These are phyloP conservation scores for Hericium erinaceus DNA, from an alignment of 768 basidiomycete genomes.

Conservation along the genomic window DNA sequence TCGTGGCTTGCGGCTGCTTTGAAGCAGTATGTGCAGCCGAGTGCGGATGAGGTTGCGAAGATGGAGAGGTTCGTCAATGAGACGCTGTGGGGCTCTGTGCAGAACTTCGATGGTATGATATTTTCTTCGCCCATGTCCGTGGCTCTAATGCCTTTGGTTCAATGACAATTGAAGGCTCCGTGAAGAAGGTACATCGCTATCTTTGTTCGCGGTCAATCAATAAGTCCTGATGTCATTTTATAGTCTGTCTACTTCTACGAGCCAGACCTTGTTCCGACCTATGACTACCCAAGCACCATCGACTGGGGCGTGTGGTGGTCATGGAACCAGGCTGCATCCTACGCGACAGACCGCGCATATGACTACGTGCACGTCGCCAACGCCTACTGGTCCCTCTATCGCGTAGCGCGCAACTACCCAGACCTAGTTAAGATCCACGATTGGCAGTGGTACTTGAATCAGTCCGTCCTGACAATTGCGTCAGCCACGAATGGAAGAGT, in stretches of 20 bases:
- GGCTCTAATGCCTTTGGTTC: background rate
- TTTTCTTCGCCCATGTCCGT: background rate
- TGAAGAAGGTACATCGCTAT: background rate
- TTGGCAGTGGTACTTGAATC: slow-evolving; percentile 52
- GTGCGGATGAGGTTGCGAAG: slow-evolving; percentile 42
- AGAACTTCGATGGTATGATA: slow-evolving; percentile 39
- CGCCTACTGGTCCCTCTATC: slow-evolving; percentile 47
- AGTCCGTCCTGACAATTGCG: slow-evolving; percentile 39
- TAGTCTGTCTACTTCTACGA: slow-evolving; percentile 15
- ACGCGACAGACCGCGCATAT: slow-evolving; percentile 40
- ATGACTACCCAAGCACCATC: slow-evolving; percentile 38
- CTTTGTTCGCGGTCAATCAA: background rate
- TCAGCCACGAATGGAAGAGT: slow-evolving; percentile 37
- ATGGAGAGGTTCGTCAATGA: slow-evolving; percentile 39
- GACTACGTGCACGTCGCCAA: slow-evolving; percentile 29
- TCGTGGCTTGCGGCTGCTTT: slow-evolving; percentile 48
- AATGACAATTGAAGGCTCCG: background rate
- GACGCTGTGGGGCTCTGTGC: slow-evolving; percentile 40
- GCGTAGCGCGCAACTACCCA: slow-evolving; percentile 50
- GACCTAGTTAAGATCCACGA: slow-evolving; percentile 33
- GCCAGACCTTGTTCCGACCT: slow-evolving; percentile 29
- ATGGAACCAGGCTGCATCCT: slow-evolving; percentile 41
- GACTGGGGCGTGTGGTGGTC: slow-evolving; percentile 51
- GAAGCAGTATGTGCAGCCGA: slow-evolving; percentile 49
- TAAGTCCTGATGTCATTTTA: background rate